Base-by-base conservation (phyloP, 345 rosid species). In the Cochlearia excelsa region DNA sequence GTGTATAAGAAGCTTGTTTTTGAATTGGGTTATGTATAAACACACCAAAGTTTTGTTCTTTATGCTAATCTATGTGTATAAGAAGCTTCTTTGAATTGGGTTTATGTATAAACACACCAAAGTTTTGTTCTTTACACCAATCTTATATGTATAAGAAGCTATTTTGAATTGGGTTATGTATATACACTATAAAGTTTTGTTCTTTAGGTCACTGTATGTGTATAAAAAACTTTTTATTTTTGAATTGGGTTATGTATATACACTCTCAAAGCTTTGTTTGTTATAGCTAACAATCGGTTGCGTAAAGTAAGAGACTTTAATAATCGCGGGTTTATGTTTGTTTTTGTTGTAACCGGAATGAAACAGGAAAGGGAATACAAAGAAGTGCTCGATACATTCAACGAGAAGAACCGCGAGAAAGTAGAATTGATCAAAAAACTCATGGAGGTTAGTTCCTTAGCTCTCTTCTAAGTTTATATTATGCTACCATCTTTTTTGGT, bases 351-450 rank as follows among this genome's bases (percentile, higher is more conserved):
- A 9, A 54, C 5, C 39, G 63, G 7, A 39, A 40, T 54, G 40
- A 63, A 66, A 52, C 85, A 87, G 95, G 91, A 87, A 76, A 82
- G 80, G 72, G 95, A 87, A 73, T 87, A 87, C 78, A 87, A 84
- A 70, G 95, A 87, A 54, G 85, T 87, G 28, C 82, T 84, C 4
- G 91, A 81, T 33, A 74, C 88, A 57, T 87, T 84, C 69, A 84
- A 84, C 28, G 95, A 84, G 16, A 87, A 87, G 88, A 87, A 87
- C 85, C 66, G 77, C 66, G 95, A 87, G 55, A 87, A 87, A 78
- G 95, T 81, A 29, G 87, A 87, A 76, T 81, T 87, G 38, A 79
- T 87, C 54, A 84, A 88, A 70, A 84, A 84, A 74, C 77, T 87
- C 60, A 87, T 84, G 91, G 95, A 87, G 90, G 95, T 87, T 72